These are phyloP conservation scores for Lanmaoa pseudosensibilis DNA, from an alignment of 768 basidiomycete genomes.

Conservation along the genomic window DNA sequence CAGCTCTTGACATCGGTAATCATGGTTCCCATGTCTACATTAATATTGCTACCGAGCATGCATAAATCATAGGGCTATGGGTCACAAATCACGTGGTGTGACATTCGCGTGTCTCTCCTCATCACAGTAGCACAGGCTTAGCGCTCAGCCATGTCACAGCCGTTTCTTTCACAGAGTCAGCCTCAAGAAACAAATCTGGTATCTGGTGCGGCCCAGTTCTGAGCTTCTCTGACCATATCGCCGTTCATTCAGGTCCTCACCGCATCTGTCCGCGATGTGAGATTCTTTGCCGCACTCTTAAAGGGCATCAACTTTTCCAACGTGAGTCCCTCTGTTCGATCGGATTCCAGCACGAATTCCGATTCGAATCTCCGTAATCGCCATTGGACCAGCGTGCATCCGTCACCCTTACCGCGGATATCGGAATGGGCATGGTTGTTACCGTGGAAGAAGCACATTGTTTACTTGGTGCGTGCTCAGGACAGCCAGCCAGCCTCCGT, in stretches of 20 bases:
- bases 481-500: constrained; percentile 5
- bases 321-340: constrained; percentile 44
- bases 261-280: constrained; percentile 77
- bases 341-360: not conserved
- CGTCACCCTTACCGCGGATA: constrained; percentile 58
- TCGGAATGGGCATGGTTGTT: constrained; percentile 76
- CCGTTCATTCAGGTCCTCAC: constrained; percentile 49
- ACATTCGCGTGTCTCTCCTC: not conserved
- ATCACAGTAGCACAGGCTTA: no score
- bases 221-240: constrained; percentile 4
- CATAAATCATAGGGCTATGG: no score
- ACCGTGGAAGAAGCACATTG: constrained; percentile 85
- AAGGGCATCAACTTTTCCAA: constrained; percentile 80
- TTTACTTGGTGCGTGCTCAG: constrained; percentile 59
- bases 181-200: constrained; percentile 25
- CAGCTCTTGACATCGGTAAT: no score
- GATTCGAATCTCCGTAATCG: constrained; percentile 9
- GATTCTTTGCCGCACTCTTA: constrained; percentile 74
- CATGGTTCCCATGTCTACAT: not conserved
- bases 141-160: constrained; percentile 21
- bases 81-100: constrained; percentile 14
- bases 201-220: not conserved
- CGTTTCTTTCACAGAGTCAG: constrained; percentile 18
- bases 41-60: no score
- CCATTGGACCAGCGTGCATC: constrained; percentile 61